Evolutionary conservation across 1,139 yeast species (phyloP), one percentile per base, ranked within the genome.

Genomic region (Pneumocystis oryctolagi): DNA sequence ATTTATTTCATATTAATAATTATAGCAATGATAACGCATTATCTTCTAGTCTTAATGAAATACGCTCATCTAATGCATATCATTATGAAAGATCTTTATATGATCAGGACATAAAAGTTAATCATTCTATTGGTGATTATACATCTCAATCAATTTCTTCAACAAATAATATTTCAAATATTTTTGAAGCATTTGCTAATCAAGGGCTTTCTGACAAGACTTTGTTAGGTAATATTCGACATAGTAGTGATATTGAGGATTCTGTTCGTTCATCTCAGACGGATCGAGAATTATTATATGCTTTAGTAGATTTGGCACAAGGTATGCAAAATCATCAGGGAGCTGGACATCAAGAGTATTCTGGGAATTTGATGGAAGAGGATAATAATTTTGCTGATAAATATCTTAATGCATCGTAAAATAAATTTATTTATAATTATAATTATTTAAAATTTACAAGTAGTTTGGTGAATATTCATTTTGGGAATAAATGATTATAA

Each of bases 71-170:
- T 47, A 47, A 25, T 47, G 25, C 55, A 47, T 47, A 47, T 25
- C 55, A 47, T 47, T 47, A 47, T 25, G 31, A 25, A 25, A 47
- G 55, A 47, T 3, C 55, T 47, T 47, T 47, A 6, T 47, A 47
- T 28, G 31, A 47, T 47, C 55, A 47, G 14, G 55, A 47, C 12
- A 47, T 47, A 16, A 47, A 47, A 25, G 55, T 47, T 14, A 25
- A 47, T 47, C 55, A 47, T 16, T 25, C 55, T 20, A 47, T 47
- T 25, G 55, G 55, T 2, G 55, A 47, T 47, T 47, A 47, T 47
- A 47, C 55, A 9, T 47, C 55, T 47, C 55, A 47, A 28, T 47
- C 55, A 47, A 47, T 47, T 47, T 47, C 55, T 47, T 47, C 55
- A 47, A 25, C 55, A 47, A 47, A 47, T 47, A 47, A 47, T 25